A percentile compares a stretch with the other conserved stretches of the same genome.
These are phyloP conservation scores for Penicillium cataractarum DNA, from an alignment of 495 filamentous ascomycete species.

Conservation along the genomic window DNA sequence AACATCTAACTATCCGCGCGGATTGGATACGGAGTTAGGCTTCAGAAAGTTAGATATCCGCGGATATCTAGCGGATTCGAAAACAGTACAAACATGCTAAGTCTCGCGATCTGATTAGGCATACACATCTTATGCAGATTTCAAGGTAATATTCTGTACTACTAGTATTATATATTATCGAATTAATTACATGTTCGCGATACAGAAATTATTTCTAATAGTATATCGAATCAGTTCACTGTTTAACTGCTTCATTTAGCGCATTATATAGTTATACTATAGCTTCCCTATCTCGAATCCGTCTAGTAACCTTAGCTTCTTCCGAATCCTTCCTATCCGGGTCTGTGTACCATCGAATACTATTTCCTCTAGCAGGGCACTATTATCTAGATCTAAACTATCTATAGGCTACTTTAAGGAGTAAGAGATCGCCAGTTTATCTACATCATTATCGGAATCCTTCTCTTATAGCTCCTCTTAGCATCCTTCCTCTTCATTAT, in stretches of 20 bases:
- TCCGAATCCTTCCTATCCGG: neutral
- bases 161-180: neutral
- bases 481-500: constrained; percentile 13
- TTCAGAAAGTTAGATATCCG: neutral
- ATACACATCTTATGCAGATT: neutral
- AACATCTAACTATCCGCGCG: neutral
- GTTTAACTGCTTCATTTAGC: neutral
- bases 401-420: neutral
- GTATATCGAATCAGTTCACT: neutral
- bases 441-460: constrained; percentile 8
- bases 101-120: neutral
- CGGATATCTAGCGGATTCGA: neutral
- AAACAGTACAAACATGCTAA: neutral
- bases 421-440: constrained; percentile 2
- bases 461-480: constrained; percentile 4
- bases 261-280: neutral
- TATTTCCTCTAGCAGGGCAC: neutral
- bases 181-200: neutral
- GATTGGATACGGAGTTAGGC: neutral
- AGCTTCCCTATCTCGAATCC: neutral
- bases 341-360: neutral
- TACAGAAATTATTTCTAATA: neutral
- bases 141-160: neutral
- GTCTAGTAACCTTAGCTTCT: neutral
- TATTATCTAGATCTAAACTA: neutral